Conservation (phyloP, 306 rosid species). For the Biancaea sappan region DNA sequence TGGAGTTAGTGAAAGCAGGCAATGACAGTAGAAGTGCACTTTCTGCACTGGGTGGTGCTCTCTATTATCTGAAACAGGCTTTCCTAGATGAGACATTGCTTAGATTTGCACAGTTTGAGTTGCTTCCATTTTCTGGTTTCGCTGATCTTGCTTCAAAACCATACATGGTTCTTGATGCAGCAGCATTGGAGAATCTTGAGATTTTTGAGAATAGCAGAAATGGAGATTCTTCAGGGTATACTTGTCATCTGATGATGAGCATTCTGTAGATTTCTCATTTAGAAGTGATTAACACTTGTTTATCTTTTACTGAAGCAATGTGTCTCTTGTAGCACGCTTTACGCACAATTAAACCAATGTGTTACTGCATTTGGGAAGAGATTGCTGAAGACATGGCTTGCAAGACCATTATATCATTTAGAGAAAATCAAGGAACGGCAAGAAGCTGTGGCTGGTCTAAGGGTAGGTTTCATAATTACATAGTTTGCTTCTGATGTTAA, state of each 20-base stretch:
- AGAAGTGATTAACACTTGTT: conserved; percentile 2
- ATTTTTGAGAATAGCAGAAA: conserved; percentile 89
- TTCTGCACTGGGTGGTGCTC: conserved; percentile 87
- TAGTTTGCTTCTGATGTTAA: conserved; percentile 21
- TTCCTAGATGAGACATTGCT: conserved; percentile 82
- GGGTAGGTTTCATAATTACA: conserved; percentile 53
- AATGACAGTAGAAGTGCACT: conserved; percentile 69
- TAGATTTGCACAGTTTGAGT: conserved; percentile 84
- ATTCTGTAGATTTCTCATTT: not conserved
- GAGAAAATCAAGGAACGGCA: conserved; percentile 84
- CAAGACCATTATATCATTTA: conserved; percentile 75
- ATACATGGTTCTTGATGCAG: conserved; percentile 92
- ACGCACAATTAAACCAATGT: conserved; percentile 87
- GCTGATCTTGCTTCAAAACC: conserved; percentile 65
- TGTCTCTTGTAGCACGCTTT: conserved; percentile 68
- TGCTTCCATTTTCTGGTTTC: conserved; percentile 77
- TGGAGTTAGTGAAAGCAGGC: conserved; percentile 59
- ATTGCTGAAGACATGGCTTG: conserved; percentile 92
- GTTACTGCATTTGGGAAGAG: conserved; percentile 95
- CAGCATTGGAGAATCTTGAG: conserved; percentile 94
- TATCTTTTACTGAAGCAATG: conserved; percentile 41
- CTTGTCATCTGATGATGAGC: conserved; percentile 29
- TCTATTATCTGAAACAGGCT: conserved; percentile 92
- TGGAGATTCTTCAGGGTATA: conserved; percentile 89
- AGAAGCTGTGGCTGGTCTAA: conserved; percentile 72